phyloP scores from a whole-genome alignment of 1,284 basidiomycete genomes.

The Apiotrichum veenhuisii region DNA sequence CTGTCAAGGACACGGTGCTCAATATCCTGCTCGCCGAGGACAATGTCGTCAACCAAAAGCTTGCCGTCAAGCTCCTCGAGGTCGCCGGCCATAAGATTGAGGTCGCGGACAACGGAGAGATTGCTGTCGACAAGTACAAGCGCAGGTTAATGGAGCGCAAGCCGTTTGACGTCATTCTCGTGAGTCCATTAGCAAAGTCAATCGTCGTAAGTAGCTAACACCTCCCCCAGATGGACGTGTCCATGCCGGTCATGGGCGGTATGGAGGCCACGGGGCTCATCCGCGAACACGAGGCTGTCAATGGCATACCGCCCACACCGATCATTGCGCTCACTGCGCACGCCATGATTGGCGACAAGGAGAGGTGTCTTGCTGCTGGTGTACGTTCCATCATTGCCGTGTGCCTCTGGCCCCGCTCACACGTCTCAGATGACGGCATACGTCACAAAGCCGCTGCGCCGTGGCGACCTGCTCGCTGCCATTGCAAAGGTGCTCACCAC shows the following conservation, averaged over 20 bases:
- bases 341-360: conserved; percentile 89
- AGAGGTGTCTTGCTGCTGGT: conserved; percentile 85
- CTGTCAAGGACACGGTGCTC: conserved; percentile 79
- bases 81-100: conserved; percentile 95
- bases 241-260: conserved; percentile 80
- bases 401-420: not conserved
- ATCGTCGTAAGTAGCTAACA: conserved; percentile 1
- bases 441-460: conserved; percentile 28
- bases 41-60: conserved; percentile 88
- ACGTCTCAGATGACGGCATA: conserved; percentile 19
- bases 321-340: conserved; percentile 84
- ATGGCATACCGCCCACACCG: conserved; percentile 70
- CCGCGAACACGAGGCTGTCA: conserved; percentile 68
- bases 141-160: conserved; percentile 45
- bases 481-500: conserved; percentile 44
- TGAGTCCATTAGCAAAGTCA: conserved; percentile 51
- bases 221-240: conserved; percentile 82
- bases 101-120: conserved; percentile 94
- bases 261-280: conserved; percentile 55
- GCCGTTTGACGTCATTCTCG: conserved; percentile 82
- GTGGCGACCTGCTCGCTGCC: conserved; percentile 46
- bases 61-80: conserved; percentile 95
- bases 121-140: conserved; percentile 49
- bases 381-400: conserved; percentile 23
- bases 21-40: conserved; percentile 97